phyloP scores from a whole-genome alignment of 495 filamentous ascomycete species.

The Extremus antarcticus region DNA sequence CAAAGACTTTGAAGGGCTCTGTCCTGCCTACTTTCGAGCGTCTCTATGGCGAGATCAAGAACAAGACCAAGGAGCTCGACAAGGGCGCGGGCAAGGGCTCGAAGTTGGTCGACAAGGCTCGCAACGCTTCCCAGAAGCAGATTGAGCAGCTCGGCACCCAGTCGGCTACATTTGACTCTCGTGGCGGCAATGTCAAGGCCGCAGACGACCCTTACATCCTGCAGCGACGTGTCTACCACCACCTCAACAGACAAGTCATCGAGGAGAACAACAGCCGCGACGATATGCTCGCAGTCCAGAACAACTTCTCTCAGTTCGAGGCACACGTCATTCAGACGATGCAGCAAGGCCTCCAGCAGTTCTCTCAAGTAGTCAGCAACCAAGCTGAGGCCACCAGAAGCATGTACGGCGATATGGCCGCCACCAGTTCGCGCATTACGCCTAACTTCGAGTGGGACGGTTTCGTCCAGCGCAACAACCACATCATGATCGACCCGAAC shows the following conservation, averaged over 20 bases:
- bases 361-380: conserved; percentile 62
- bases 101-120: conserved; percentile 85
- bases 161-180: conserved; percentile 61
- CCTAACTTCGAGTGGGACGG: conserved; percentile 88
- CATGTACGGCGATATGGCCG: conserved; percentile 75
- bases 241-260: conserved; percentile 78
- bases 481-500: conserved; percentile 69
- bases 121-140: conserved; percentile 79
- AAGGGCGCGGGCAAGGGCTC: conserved; percentile 74
- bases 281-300: conserved; percentile 79
- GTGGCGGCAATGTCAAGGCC: conserved; percentile 53
- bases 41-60: conserved; percentile 90
- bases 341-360: conserved; percentile 67
- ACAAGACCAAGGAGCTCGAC: conserved; percentile 77
- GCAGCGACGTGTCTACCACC: conserved; percentile 66
- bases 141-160: conserved; percentile 87
- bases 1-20: conserved; percentile 70
- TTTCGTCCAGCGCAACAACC: conserved; percentile 58
- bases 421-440: conserved; percentile 64
- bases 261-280: conserved; percentile 93
- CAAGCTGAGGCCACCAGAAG: conserved; percentile 70
- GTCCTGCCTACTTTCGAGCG: conserved; percentile 82
- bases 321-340: conserved; percentile 72
- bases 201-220: conserved; percentile 80
- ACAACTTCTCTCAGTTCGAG: conserved; percentile 81